These are phyloP conservation scores for Candida awuae DNA, from an alignment of 805 yeast species.

Conservation along the genomic window DNA sequence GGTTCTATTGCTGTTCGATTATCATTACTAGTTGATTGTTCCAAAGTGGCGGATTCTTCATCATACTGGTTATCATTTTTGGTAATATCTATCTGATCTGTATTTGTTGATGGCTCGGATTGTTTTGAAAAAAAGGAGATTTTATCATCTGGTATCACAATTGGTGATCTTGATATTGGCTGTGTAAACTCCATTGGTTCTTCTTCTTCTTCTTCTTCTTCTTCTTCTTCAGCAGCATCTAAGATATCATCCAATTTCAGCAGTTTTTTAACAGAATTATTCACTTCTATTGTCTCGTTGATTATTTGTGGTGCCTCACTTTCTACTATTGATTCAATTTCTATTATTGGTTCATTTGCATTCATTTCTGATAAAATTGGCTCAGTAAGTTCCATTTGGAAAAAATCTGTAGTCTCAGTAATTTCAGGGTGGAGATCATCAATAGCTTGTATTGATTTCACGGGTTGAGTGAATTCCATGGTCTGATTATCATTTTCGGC, in stretches of 20 bases:
- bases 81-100: too few species aligned
- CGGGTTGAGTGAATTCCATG: constrained; percentile 17
- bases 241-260: background rate
- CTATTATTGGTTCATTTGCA: background rate
- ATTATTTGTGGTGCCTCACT: background rate
- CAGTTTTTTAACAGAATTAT: background rate
- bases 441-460: constrained; percentile 16
- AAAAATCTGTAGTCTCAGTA: constrained; percentile 7
- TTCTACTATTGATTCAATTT: too few species aligned
- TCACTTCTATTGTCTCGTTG: background rate
- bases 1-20: constrained; percentile 1
- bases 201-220: background rate
- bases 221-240: background rate
- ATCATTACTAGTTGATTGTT: too few species aligned
- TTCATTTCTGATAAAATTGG: background rate
- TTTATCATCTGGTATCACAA: too few species aligned
- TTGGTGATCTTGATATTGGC: too few species aligned
- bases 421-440: background rate
- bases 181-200: background rate
- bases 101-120: too few species aligned
- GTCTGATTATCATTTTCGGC: constrained; percentile 10
- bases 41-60: background rate
- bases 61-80: too few species aligned
- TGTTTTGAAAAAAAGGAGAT: too few species aligned
- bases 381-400: constrained; percentile 11